Evolutionary conservation across 2,329 filamentous ascomycete species (phyloP).

Genomic region (Xylariaceae sp.): DNA sequence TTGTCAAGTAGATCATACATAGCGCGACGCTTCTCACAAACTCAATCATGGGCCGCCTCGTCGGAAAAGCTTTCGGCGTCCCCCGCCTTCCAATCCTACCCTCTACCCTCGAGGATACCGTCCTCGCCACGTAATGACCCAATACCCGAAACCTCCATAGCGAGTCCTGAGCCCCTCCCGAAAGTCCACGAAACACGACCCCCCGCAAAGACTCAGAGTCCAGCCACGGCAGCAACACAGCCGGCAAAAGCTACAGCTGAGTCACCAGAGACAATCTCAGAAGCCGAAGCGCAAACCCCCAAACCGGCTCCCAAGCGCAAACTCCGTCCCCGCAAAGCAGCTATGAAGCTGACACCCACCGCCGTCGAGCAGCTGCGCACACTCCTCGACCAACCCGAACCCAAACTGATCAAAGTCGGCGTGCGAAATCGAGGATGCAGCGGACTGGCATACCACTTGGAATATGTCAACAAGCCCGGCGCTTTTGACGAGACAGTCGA

Average conservation of each 20-base stretch:
- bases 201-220: constrained; percentile 22
- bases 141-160: constrained; percentile 45
- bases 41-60: constrained; percentile 24
- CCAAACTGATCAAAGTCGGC: constrained; percentile 89
- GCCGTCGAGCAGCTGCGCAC: constrained; percentile 75
- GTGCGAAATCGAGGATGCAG: constrained; percentile 94
- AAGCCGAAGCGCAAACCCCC: constrained; percentile 64
- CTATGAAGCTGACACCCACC: constrained; percentile 77
- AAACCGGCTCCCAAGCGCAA: constrained; percentile 60
- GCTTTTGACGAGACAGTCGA: constrained; percentile 88
- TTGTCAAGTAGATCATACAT: constrained; percentile 37
- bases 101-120: constrained; percentile 41
- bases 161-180: constrained; percentile 40
- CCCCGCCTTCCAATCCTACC: constrained; percentile 49
- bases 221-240: neutral
- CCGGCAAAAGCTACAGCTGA: constrained; percentile 1
- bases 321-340: constrained; percentile 80
- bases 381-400: constrained; percentile 78
- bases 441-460: constrained; percentile 85
- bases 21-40: constrained; percentile 40
- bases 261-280: constrained; percentile 42
- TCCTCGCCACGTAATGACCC: constrained; percentile 40
- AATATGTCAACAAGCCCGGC: constrained; percentile 89
- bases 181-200: constrained; percentile 51
- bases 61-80: constrained; percentile 26